Evolutionary conservation across 768 basidiomycete species (phyloP).

Genomic region (Lentinula lateritia): DNA sequence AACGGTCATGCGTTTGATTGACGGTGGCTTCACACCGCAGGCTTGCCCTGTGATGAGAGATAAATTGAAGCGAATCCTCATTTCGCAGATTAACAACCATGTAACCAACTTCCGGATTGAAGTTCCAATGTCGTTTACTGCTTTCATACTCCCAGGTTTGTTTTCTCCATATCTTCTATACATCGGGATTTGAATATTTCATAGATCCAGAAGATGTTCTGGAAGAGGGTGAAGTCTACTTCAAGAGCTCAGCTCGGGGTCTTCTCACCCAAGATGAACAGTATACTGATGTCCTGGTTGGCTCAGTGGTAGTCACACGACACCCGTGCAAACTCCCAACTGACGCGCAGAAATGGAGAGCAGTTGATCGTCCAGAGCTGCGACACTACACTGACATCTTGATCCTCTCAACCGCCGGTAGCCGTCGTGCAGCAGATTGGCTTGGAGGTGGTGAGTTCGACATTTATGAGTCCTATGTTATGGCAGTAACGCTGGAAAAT

Average conservation of each 20-base stretch:
- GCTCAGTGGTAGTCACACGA: constrained; percentile 37
- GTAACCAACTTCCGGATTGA: constrained; percentile 40
- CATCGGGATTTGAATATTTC: neutral
- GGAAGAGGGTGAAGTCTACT: constrained; percentile 32
- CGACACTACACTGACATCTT: constrained; percentile 35
- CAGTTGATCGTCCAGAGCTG: constrained; percentile 32
- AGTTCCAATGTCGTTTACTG: constrained; percentile 54
- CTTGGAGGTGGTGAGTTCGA: constrained; percentile 31
- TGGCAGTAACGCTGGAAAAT: neutral
- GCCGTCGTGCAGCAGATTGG: constrained; percentile 36
- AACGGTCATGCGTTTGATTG: constrained; percentile 51
- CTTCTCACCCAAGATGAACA: constrained; percentile 25
- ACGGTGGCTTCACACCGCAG: constrained; percentile 52
- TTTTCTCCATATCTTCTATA: neutral
- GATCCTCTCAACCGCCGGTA: constrained; percentile 23
- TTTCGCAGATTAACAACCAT: constrained; percentile 34
- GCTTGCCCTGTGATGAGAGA: constrained; percentile 43
- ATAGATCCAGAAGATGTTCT: constrained; percentile 28
- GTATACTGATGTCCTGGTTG: constrained; percentile 29
- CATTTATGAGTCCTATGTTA: neutral
- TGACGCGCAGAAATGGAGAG: constrained; percentile 42
- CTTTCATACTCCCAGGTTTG: constrained; percentile 56
- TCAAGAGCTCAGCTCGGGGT: constrained; percentile 25
- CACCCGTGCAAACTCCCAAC: constrained; percentile 44
- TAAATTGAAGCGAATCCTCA: constrained; percentile 47